Base-by-base conservation (phyloP, 805 yeast species). In the Saturnispora dispora region DNA sequence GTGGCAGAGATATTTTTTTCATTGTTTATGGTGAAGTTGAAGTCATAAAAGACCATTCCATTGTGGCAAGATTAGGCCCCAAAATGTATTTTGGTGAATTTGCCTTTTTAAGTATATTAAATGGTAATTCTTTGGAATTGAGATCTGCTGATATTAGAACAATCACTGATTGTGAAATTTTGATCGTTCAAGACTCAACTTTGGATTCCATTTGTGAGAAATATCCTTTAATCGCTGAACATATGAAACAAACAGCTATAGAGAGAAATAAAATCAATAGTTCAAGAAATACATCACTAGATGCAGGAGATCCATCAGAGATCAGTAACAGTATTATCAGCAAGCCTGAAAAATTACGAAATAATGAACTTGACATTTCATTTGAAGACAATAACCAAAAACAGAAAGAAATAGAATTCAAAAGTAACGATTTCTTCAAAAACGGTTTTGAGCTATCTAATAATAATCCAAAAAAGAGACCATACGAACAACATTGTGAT, bases 21-120 rank as follows among this genome's bases (percentile, higher is more conserved):
- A 74, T 85, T 25, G 76, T 81, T 8, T 72, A 70, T 56, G 93
- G 93, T 9, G 83, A 79, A 57, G 86, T 83, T 5, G 90, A 85
- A 61, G 87, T 83, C 0, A 53, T 83, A 8, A 58, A 64, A 47
- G 79, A 70, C 45, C 66, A 68, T 18, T 65, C 67, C 35, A 68
- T 75, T 1, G 62, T 80, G 37, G 88, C 86, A 4, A 71, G 87
- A 52, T 66, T 85, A 25, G 74, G 78, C 2, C 65, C 78, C 15
- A 87, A 85, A 20, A 75, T 81, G 33, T 83, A 82, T 64, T 83
- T 85, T 66, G 93, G 93, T 22, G 91, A 84, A 63, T 81, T 84
- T 82, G 77, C 87, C 0, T 85, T 84, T 57, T 64, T 85, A 41
- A 69, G 78, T 3, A 72, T 73, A 11, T 58, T 81, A 20, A 52